Percentiles rank a stretch among this genome's conserved stretches.
These are phyloP conservation scores for Hygrocybe coccinea DNA, from an alignment of 768 basidiomycete species.

Conservation along the genomic window DNA sequence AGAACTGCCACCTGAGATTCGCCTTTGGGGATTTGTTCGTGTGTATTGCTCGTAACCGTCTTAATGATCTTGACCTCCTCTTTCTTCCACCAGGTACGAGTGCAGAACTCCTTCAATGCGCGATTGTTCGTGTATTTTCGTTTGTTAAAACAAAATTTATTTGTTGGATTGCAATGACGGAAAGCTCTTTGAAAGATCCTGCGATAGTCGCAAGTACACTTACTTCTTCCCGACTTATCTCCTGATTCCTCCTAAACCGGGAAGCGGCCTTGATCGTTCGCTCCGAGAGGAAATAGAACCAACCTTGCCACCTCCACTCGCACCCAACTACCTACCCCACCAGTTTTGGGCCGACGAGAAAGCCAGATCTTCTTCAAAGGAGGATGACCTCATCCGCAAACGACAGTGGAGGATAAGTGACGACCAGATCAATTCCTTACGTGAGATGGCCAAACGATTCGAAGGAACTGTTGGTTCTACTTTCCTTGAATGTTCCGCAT, in stretches of 20 bases:
- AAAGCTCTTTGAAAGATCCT: conserved; percentile 47
- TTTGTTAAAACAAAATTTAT: neutral
- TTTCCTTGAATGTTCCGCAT: neutral
- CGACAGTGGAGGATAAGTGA: conserved; percentile 62
- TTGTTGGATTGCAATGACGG: neutral
- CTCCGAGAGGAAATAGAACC: conserved; percentile 30
- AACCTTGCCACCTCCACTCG: conserved; percentile 12
- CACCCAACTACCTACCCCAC: conserved; percentile 27
- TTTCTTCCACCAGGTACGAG: conserved; percentile 45
- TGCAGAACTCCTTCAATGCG: conserved; percentile 80
- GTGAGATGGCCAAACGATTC: conserved; percentile 56
- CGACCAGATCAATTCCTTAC: conserved; percentile 52
- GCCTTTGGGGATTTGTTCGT: conserved; percentile 85
- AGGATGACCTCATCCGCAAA: conserved; percentile 63
- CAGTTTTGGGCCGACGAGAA: conserved; percentile 57
- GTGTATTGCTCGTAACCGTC: neutral
- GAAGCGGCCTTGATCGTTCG: conserved; percentile 51
- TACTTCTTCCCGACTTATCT: conserved; percentile 95
- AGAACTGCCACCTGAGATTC: conserved; percentile 84
- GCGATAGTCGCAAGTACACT: conserved; percentile 95
- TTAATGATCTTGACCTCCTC: neutral
- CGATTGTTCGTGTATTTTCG: conserved; percentile 47
- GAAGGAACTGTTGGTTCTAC: conserved; percentile 51
- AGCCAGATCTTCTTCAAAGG: conserved; percentile 35
- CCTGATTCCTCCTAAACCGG: conserved; percentile 83